Evolutionary conservation across 2,329 filamentous ascomycete species (phyloP).

Genomic region (Penicillium sp.): DNA sequence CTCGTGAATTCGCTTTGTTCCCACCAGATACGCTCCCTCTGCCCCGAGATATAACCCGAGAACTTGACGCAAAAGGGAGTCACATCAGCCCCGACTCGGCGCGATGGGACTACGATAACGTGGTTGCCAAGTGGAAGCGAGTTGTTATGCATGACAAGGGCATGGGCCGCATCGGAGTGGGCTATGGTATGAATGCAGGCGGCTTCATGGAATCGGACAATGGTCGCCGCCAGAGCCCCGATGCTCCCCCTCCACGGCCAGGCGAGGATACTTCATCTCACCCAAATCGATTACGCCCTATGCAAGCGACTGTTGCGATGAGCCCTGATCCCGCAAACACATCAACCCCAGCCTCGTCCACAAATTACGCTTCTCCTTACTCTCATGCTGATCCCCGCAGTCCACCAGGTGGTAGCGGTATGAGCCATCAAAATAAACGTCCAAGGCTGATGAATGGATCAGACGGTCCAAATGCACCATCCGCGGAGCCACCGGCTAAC

Average conservation of each 20-base stretch:
- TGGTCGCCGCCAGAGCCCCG: conserved; percentile 10
- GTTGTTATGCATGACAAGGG: conserved; percentile 47
- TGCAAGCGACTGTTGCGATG: conserved; percentile 19
- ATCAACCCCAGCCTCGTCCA: conserved; percentile 27
- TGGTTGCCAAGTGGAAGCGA: conserved; percentile 50
- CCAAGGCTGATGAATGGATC: conserved; percentile 38
- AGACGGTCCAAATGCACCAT: conserved; percentile 13
- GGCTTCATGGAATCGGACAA: conserved; percentile 11
- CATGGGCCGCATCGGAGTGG: conserved; percentile 41
- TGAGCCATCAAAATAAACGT: conserved; percentile 31
- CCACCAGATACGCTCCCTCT: conserved; percentile 46
- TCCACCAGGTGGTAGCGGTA: conserved; percentile 15
- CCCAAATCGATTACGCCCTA: conserved; percentile 23
- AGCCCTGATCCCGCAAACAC: conserved; percentile 29
- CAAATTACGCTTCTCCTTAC: conserved; percentile 32
- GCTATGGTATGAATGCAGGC: conserved; percentile 19
- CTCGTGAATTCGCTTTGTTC: conserved; percentile 48
- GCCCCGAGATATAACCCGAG: conserved; percentile 37
- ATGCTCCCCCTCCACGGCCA: conserved; percentile 19
- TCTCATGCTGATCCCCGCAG: conserved; percentile 26
- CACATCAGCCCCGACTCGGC: conserved; percentile 34
- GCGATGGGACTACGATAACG: conserved; percentile 49
- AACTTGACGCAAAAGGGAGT: conserved; percentile 37
- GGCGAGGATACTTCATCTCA: conserved; percentile 23
- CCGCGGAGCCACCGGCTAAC: conserved; percentile 4